Base-by-base conservation (phyloP, 306 rosid species). In the Medicago lupulina region DNA sequence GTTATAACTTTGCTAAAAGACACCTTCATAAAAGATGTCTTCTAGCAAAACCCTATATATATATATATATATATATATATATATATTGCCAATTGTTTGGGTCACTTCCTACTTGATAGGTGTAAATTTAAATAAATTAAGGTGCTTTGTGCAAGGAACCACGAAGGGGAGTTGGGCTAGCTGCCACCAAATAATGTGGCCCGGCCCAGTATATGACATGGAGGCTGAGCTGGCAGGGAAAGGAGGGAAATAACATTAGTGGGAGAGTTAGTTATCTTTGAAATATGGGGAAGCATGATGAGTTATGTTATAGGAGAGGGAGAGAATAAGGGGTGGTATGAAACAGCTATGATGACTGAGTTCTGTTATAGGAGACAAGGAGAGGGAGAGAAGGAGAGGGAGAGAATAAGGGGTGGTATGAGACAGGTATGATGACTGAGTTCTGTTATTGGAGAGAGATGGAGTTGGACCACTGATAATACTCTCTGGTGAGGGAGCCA, bases 101-200 rank as follows among this genome's bases (percentile, higher is more conserved):
- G 68, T 31, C 34, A 60, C 46, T 9, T 76, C 39, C 73, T 38
- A 74, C 25, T 21, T 50, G 57, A 7, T 54, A 10, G 12, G 44
- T 4, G 13, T 36, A 65, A 19, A 64, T 41, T 81, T 70, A 53
- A 41, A 54, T 71, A 50, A 70, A 67, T 46, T 46, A 31, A 15
- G 19, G 44, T 61, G 43, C 21, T 31, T 61, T 7, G 21, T 15
- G 44, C 31, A 31, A 34, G 67, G 21, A 59, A 59, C 40, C n/a
- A 7, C 5, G 64, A 58, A 11, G 64, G 10, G n/a, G 40, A 59
- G 40, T 59, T 59, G 17, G 65, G 39, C 10, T n/a, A 59, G 65
- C 17, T 25, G 39, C 65, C 65, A 25, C 10, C 16, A 25, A 59
- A 14, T 59, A 25, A 59, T 23, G 17, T 23, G 17, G 65, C 10